These are phyloP conservation scores for Anisogramma anomala DNA, from an alignment of 2,329 filamentous ascomycete genomes.

Conservation along the genomic window DNA sequence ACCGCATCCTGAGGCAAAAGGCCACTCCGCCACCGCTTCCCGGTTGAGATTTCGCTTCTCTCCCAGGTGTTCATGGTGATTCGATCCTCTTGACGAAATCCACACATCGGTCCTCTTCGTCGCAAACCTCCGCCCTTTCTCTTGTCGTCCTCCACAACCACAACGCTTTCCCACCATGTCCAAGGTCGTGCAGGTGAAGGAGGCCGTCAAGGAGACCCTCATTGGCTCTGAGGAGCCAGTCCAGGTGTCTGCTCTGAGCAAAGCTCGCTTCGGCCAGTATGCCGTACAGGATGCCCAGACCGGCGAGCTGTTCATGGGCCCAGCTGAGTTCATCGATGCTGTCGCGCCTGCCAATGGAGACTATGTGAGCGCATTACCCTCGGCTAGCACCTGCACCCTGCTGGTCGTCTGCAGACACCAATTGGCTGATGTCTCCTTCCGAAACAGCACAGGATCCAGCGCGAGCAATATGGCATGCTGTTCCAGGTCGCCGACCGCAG, in stretches of 20 bases:
- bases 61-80: constrained; percentile 1
- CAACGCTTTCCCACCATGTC: constrained; percentile 24
- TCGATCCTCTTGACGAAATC: too few species aligned
- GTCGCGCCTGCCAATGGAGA: constrained; percentile 79
- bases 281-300: constrained; percentile 63
- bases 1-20: too few species aligned
- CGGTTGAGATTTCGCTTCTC: not conserved
- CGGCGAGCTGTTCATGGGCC: constrained; percentile 69
- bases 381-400: too few species aligned
- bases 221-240: constrained; percentile 48
- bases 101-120: not conserved
- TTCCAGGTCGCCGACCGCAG: constrained; percentile 83
- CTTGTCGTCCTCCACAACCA: not conserved
- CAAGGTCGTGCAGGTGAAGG: constrained; percentile 43
- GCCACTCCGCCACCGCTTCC: not conserved
- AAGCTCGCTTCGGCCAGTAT: constrained; percentile 63
- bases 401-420: not conserved
- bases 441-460: constrained; percentile 86
- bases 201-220: constrained; percentile 69
- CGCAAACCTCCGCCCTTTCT: not conserved
- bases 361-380: constrained; percentile 72
- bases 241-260: constrained; percentile 62
- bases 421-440: constrained; percentile 6
- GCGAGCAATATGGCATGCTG: constrained; percentile 88
- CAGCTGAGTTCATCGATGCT: constrained; percentile 81